Percentiles rank a stretch among this genome's conserved stretches.
phyloP scores from a whole-genome alignment of 2,329 filamentous ascomycete species.

The Aureobasidium sp. region DNA sequence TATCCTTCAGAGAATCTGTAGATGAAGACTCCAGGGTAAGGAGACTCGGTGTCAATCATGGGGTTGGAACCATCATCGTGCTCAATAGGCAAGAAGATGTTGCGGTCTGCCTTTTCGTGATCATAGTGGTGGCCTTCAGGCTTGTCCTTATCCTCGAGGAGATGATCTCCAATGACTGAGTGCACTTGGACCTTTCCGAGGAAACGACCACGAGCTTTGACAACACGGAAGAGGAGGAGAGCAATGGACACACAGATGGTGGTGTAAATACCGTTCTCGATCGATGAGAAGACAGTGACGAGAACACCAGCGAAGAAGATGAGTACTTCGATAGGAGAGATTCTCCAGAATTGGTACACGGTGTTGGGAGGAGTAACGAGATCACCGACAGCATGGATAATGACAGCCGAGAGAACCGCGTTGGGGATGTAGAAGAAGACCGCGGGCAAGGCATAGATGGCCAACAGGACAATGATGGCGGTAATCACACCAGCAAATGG shows the following conservation, averaged over 20 bases:
- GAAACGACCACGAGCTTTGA: slow-evolving; percentile 76
- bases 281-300: slow-evolving; percentile 78
- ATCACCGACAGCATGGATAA: slow-evolving; percentile 92
- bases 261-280: slow-evolving; percentile 88
- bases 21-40: slow-evolving; percentile 90
- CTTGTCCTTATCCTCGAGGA: slow-evolving; percentile 55
- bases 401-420: slow-evolving; percentile 74
- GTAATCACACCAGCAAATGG: slow-evolving; percentile 88
- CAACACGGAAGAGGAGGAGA: slow-evolving; percentile 73
- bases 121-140: slow-evolving; percentile 19
- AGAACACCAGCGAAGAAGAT: slow-evolving; percentile 93
- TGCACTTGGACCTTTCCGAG: slow-evolving; percentile 78
- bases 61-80: slow-evolving; percentile 91
- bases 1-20: slow-evolving; percentile 93
- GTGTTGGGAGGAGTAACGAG: slow-evolving; percentile 86
- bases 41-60: slow-evolving; percentile 66
- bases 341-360: slow-evolving; percentile 90
- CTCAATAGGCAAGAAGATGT: slow-evolving; percentile 79
- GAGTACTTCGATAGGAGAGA: slow-evolving; percentile 80
- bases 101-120: slow-evolving; percentile 50
- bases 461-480: slow-evolving; percentile 74
- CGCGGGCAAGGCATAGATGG: slow-evolving; percentile 79
- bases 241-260: slow-evolving; percentile 72
- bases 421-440: slow-evolving; percentile 93
- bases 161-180: slow-evolving; percentile 71